Base-by-base conservation (phyloP, 352 stramenopile species). In the Phytophthora melonis region DNA sequence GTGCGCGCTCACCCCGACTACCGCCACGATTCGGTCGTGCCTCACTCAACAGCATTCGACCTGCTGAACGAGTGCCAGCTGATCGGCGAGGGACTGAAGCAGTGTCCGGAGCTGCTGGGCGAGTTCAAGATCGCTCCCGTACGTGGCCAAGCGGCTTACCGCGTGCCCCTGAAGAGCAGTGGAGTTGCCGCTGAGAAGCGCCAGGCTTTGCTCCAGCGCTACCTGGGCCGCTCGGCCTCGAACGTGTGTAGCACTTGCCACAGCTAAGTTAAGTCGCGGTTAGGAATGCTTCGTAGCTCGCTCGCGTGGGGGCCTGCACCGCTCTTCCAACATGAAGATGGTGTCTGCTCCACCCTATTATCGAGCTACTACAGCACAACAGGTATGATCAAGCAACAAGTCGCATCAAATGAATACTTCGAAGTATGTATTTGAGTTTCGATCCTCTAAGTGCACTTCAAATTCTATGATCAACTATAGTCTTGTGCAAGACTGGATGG, bases 1-100 rank as follows among this genome's bases (percentile, higher is more conserved):
- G 95, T 99, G 25, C 77, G 84, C 45, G 86, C 81, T 19, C 98
- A 99, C 74, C 90, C 95, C 9, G 95, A 97, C 70, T 99, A 99
- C 86, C 89, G 88, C 36, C 88, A 98, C 65, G 98, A 99, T 81
- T 99, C 97, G 63, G 84, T 93, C 63, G 87, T 95, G 60, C 81
- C 86, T 50, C 86, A 86, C n/a, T 84, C 82, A 8, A 95, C 95
- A 14, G 89, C 89, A 9, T 97, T 98, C 76, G 98, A 99, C 70
- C 83, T 99, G 36, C 82, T 99, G 63, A 83, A 92, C 23, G 92
- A 97, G 53, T 99, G 97, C 81, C 95, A 98, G 75, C 94, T 98
- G 60, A 99, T 99, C 63, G 98, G 97, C 45, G 94, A 98, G 62
- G 97, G 97, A 11, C 80, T 87, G 30, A 93, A 97, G 66, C 89